Percentiles rank a stretch among this genome's conserved stretches.
Evolutionary conservation across 345 rosid genomes (phyloP).

Genomic region (Limnanthes douglasii): DNA sequence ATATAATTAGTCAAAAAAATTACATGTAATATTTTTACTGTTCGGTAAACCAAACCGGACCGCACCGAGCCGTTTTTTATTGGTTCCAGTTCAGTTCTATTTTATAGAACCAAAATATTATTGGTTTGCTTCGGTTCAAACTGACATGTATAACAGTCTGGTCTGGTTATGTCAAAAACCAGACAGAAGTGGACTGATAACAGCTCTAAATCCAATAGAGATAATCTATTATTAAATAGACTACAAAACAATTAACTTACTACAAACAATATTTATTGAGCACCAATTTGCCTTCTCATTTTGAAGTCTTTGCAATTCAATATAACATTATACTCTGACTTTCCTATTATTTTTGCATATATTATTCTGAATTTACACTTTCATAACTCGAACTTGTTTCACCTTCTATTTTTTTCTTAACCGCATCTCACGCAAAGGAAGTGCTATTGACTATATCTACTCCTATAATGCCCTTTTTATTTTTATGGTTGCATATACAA

Average conservation of each 20-base stretch:
- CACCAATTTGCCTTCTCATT: conserved; percentile 92
- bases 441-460: conserved; percentile 84
- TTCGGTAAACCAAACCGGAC: too few species aligned
- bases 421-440: conserved; percentile 80
- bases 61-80: too few species aligned
- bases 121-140: too few species aligned
- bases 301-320: conserved; percentile 69
- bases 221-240: conserved; percentile 6
- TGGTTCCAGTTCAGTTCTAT: too few species aligned
- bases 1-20: too few species aligned
- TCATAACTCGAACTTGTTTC: conserved; percentile 55
- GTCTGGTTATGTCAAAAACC: too few species aligned
- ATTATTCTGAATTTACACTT: conserved; percentile 77
- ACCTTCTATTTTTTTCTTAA: conserved; percentile 74
- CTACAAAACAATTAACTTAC: too few species aligned
- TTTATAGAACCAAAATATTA: too few species aligned
- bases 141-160: too few species aligned
- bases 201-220: too few species aligned
- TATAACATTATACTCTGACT: conserved; percentile 54
- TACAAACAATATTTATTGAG: neutral
- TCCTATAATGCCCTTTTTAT: conserved; percentile 68
- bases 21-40: too few species aligned
- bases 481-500: conserved; percentile 57
- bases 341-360: conserved; percentile 79
- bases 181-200: too few species aligned